These are phyloP conservation scores for Escallonia herrerae DNA, from an alignment of 129 eudicot species.

Conservation along the genomic window DNA sequence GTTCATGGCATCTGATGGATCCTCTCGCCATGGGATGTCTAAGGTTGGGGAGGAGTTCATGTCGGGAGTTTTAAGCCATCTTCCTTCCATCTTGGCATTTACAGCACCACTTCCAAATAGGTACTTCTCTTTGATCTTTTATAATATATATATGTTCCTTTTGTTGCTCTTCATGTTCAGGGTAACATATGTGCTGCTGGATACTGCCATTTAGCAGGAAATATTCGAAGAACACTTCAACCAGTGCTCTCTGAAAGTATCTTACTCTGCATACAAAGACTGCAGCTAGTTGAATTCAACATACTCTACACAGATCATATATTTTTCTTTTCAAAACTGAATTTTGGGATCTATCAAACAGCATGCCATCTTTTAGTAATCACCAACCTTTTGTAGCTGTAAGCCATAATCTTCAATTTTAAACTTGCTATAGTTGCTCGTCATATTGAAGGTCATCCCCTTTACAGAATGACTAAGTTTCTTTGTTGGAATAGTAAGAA, in stretches of 20 bases:
- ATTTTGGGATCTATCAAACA: background rate
- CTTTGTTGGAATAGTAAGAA: too few relatives aligned
- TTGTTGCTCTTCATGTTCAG: background rate
- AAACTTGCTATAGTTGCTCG: too few relatives aligned
- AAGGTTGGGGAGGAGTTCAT: constrained; percentile 78
- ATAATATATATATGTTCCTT: constrained; percentile 5
- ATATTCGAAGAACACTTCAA: background rate
- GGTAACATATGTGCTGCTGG: constrained; percentile 1
- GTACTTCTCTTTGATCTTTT: constrained; percentile 16
- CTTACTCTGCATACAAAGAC: too few relatives aligned
- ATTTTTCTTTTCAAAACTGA: background rate
- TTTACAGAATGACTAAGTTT: too few relatives aligned
- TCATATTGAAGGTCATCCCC: too few relatives aligned
- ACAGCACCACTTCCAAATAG: constrained; percentile 95
- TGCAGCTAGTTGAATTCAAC: too few relatives aligned
- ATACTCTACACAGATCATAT: too few relatives aligned
- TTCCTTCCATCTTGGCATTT: constrained; percentile 91
- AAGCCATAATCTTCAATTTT: too few relatives aligned
- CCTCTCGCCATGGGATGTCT: constrained; percentile 66
- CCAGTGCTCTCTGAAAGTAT: too few relatives aligned
- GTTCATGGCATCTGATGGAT: constrained; percentile 59
- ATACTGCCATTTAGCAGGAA: background rate
- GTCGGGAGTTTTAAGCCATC: constrained; percentile 95
- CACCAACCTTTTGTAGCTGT: too few relatives aligned
- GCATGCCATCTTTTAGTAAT: too few relatives aligned